Conservation (phyloP, 345 rosid genomes). For the Boechera retrofracta region DNA sequence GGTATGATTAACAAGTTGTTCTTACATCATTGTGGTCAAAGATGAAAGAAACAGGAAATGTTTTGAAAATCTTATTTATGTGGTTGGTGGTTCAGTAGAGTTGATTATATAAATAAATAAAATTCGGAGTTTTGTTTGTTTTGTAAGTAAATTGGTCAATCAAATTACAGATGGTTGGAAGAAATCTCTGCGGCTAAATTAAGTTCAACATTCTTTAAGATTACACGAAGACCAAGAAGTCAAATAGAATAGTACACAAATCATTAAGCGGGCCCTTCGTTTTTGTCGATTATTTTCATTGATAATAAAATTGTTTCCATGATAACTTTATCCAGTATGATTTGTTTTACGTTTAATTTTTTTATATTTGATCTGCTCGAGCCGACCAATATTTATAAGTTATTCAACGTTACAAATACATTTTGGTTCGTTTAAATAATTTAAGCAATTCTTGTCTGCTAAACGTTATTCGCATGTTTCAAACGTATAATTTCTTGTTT, state of each 20-base stretch:
- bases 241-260: constrained; percentile 9
- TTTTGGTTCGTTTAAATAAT: not conserved
- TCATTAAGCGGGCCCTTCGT: not conserved
- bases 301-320: not conserved
- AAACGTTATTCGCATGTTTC: constrained; percentile 25
- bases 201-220: constrained; percentile 18
- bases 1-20: constrained; percentile 35
- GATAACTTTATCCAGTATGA: not conserved
- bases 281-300: not conserved
- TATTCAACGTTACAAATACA: not conserved
- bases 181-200: constrained; percentile 20
- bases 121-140: not conserved
- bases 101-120: not conserved
- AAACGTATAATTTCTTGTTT: constrained; percentile 1
- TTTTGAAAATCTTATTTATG: constrained; percentile 1
- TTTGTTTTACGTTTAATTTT: not conserved
- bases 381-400: not conserved
- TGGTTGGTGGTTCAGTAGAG: constrained; percentile 34
- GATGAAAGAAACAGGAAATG: constrained; percentile 31
- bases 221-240: constrained; percentile 31
- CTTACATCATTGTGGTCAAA: constrained; percentile 35
- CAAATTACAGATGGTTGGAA: constrained; percentile 24
- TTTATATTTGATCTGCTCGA: not conserved
- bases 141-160: not conserved
- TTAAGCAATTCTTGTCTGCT: constrained; percentile 14